Conservation (phyloP, 23 red algal species). For the Gracilaria domingensis region DNA sequence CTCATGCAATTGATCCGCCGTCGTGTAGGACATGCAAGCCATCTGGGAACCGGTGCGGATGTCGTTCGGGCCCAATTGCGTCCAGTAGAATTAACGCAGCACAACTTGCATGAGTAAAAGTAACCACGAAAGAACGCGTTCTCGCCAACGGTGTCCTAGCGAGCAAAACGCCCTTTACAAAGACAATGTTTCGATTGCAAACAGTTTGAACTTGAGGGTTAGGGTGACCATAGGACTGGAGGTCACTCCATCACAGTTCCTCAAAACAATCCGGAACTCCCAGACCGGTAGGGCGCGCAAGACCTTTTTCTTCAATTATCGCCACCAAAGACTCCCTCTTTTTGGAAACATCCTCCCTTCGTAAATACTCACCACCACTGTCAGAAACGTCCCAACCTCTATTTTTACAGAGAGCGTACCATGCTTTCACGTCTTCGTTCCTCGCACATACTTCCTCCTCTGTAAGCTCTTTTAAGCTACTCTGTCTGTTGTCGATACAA, state of each 20-base stretch:
- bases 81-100: too few relatives aligned
- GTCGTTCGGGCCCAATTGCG: background rate
- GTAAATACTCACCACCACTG: background rate
- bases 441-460: background rate
- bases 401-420: background rate
- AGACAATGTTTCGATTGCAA: too few relatives aligned
- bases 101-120: too few relatives aligned
- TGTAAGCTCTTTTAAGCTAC: background rate
- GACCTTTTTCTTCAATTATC: background rate
- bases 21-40: constrained; percentile 24
- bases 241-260: too few relatives aligned
- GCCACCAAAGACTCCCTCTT: background rate
- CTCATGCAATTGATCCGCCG: too few relatives aligned
- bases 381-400: background rate
- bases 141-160: too few relatives aligned
- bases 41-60: constrained; percentile 21
- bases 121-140: too few relatives aligned
- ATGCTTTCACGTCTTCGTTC: background rate
- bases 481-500: background rate
- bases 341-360: background rate
- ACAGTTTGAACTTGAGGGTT: too few relatives aligned
- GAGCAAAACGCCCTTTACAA: too few relatives aligned
- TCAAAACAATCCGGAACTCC: background rate
- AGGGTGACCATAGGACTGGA: too few relatives aligned
- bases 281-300: background rate